A percentile compares a stretch with the other conserved stretches of the same genome.
Conservation (phyloP, 2,329 filamentous ascomycete species). For the Sclerotiophoma versabilis region DNA sequence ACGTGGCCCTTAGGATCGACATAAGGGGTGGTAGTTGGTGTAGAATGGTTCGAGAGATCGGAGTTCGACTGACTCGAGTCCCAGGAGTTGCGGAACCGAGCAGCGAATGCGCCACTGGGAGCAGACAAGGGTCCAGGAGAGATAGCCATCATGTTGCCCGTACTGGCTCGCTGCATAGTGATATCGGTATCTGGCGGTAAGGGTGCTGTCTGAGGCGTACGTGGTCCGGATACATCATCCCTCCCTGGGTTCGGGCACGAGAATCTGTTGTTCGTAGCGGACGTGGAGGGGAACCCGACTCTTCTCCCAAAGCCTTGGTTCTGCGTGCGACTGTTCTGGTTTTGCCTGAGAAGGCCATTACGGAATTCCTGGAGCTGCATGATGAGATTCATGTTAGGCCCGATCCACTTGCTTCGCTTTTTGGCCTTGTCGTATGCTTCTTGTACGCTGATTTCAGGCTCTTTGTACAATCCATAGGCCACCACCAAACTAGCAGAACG, state of each 20-base stretch:
- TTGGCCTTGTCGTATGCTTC: slow-evolving; percentile 85
- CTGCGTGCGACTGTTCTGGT: slow-evolving; percentile 39
- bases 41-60: slow-evolving; percentile 39
- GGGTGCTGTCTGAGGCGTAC: slow-evolving; percentile 49
- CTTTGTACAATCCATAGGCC: slow-evolving; percentile 82
- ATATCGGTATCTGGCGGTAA: slow-evolving; percentile 58
- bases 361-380: slow-evolving; percentile 85
- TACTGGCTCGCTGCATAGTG: slow-evolving; percentile 52
- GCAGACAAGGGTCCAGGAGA: slow-evolving; percentile 53
- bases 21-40: slow-evolving; percentile 40
- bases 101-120: slow-evolving; percentile 46
- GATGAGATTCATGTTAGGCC: slow-evolving; percentile 90
- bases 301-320: slow-evolving; percentile 44
- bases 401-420: slow-evolving; percentile 84
- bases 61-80: slow-evolving; percentile 47
- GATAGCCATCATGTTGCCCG: slow-evolving; percentile 51
- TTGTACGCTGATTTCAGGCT: slow-evolving; percentile 78
- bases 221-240: slow-evolving; percentile 38
- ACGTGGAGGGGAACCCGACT: slow-evolving; percentile 38
- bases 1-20: slow-evolving; percentile 49
- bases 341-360: slow-evolving; percentile 55
- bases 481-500: slow-evolving; percentile 86
- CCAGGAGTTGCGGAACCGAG: slow-evolving; percentile 51
- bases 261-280: slow-evolving; percentile 36
- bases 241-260: slow-evolving; percentile 42